Conservation (phyloP, 805 yeast genomes). For the Starmerella gropengiesseri region DNA sequence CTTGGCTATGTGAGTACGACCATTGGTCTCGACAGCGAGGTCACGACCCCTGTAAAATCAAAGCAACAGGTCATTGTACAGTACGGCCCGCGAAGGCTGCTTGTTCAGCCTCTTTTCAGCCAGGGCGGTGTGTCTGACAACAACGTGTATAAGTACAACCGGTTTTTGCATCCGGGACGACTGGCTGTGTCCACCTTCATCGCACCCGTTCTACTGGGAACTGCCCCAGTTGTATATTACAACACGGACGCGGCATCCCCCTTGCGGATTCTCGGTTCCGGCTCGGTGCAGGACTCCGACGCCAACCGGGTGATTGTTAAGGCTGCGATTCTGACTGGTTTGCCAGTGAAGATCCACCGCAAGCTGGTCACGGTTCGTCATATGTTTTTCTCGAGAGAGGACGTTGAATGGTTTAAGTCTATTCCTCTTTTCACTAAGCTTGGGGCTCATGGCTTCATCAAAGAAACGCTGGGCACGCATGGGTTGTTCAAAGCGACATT, state of each 20-base stretch:
- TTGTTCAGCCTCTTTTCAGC: conserved; percentile 72
- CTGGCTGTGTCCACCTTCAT: conserved; percentile 72
- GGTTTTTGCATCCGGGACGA: conserved; percentile 70
- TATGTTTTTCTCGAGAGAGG: conserved; percentile 92
- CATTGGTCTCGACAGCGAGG: conserved; percentile 80
- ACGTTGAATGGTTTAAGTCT: conserved; percentile 77
- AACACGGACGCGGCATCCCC: conserved; percentile 14
- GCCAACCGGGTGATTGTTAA: conserved; percentile 76
- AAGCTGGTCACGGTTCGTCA: conserved; percentile 82
- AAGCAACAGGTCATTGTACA: conserved; percentile 73
- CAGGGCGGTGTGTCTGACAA: conserved; percentile 61
- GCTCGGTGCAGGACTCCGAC: conserved; percentile 79
- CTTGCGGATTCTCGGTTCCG: conserved; percentile 66
- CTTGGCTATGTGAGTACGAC: conserved; percentile 72
- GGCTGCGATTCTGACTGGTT: conserved; percentile 83
- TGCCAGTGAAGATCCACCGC: conserved; percentile 91
- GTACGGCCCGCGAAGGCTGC: conserved; percentile 84
- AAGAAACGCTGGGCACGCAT: conserved; percentile 93
- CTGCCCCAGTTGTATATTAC: conserved; percentile 36
- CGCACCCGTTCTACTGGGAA: conserved; percentile 76
- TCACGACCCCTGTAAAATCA: conserved; percentile 74
- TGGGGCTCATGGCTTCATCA: conserved; percentile 90
- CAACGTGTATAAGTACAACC: conserved; percentile 76
- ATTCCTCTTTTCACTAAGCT: conserved; percentile 85
- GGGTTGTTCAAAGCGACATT: conserved; percentile 95